phyloP scores from a whole-genome alignment of 2,329 filamentous ascomycete genomes.

The Apiospora sp. region DNA sequence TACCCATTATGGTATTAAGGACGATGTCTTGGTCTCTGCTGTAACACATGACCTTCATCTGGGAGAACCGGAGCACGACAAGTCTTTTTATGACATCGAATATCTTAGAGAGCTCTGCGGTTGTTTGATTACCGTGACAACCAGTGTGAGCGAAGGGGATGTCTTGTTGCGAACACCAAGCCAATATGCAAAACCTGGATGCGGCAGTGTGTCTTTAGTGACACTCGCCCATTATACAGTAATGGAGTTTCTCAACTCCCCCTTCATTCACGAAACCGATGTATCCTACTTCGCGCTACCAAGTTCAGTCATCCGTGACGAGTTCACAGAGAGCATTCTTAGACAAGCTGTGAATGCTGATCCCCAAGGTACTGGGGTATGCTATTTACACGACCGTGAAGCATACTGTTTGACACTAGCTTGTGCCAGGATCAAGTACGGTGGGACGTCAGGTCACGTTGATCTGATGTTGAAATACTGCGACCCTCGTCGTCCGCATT shows the following conservation, averaged over 20 bases:
- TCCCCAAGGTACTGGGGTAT: neutral
- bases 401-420: conserved; percentile 26
- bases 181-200: too few relatives aligned
- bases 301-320: neutral
- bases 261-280: conserved; percentile 5
- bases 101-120: neutral
- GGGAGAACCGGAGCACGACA: neutral
- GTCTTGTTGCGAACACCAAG: too few relatives aligned
- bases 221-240: conserved; percentile 32
- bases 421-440: too few relatives aligned
- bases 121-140: neutral
- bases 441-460: neutral
- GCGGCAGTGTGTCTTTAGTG: too few relatives aligned
- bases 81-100: neutral
- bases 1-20: conserved; percentile 3
- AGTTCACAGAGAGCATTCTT: conserved; percentile 3
- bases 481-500: neutral
- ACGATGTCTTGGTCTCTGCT: neutral
- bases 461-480: neutral
- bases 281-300: conserved; percentile 18
- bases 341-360: conserved; percentile 4
- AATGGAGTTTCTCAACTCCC: conserved; percentile 28
- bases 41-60: neutral
- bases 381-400: conserved; percentile 24
- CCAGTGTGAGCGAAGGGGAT: neutral